Evolutionary conservation across 2,329 filamentous ascomycete genomes (phyloP), one percentile per base, ranked within the genome.

Genomic region (Aspergillus candidus): DNA sequence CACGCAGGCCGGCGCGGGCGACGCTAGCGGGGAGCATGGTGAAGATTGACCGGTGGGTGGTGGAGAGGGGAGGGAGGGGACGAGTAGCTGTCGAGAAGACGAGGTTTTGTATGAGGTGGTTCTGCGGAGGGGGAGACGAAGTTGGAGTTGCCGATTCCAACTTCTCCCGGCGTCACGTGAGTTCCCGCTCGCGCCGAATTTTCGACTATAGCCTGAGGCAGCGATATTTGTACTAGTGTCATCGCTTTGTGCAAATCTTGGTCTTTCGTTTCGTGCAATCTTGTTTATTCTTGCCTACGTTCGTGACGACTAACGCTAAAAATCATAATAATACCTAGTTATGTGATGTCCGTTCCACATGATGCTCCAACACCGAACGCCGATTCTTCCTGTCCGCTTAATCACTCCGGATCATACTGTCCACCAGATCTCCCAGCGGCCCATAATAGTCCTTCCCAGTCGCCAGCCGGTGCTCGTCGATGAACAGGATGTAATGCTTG

Each of bases 401-500:
- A 66, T 97, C 93, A 62, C 89, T 96, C 70, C 84, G 84, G 72
- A 97, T 70, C 90, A 98, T 98, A 67, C 88, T 97, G 66, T 98
- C 93, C 40, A 98, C 93, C 54, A 98, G 72, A 68, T 98, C 93
- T 10, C 91, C 91, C 46, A 98, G 68, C 11, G 93, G 93, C 1
- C 93, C 93, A 85, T 91, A 98, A 73, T 91, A 98, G 68, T 98
- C 93, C 70, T 94, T 90, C 40, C 91, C 93, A 61, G 83, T 94
- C 22, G 89, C 89, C 56, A 98, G 72, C 55, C 81, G 83, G 70
- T 97, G 93, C 76, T 98, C 94, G 67, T 98, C 90, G 56, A 98
- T 89, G 70, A 98, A 98, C 47, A 98, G 79, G 50, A 98, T 93
- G 63, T 97, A 98, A 70, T 98, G 93, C 78, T 98, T 98, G 81